Evolutionary conservation across 495 filamentous ascomycete species (phyloP), one percentile per base, ranked within the genome.

Genomic region (Physcia stellaris): DNA sequence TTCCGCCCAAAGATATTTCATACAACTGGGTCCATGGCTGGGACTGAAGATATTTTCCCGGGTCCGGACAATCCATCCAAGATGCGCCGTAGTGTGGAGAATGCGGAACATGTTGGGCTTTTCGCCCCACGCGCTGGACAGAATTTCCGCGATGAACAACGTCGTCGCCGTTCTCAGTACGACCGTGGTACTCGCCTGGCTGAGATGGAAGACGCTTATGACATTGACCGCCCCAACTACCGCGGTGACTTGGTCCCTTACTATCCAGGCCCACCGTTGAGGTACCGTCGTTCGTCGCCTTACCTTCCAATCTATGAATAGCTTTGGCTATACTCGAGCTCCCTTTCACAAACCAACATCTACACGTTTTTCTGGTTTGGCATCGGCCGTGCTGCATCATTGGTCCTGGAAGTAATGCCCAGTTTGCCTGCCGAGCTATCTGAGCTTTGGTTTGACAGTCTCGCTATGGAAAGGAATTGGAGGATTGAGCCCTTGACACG

Each of bases 11-110:
- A 90, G 67, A 50, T 73, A 4, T 73, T 66, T 47, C 58, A 68
- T 39, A 53, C 63, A 23, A 55, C 48, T 30, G 62, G 63, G 10
- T 55, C 59, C 11, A 46, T 64, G 35, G 54, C 61, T 37, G 69
- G 72, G 26, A 56, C 53, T 19, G 84, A 90, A 57, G 77, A 80
- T 48, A 57, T 62, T 4, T 90, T 90, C 50, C 84, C 84, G 0
- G 61, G 63, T 19, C 76, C 82, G 3, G 81, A 92, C 58, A 92
- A 92, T 55, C 71, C 75, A 31, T 81, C 80, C 9, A 88, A 88
- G 63, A 80, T 86, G 69, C 78, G 80, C 51, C 72, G 84, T 32
- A 84, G 79, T 57, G 76, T 82, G 34, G 80, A 86, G 45, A 88
- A 88, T 50, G 84, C 84, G 11, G 79, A 85, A 55, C 78, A 86